Evolutionary conservation across 345 rosid species (phyloP).

Genomic region (Brassica rapa): DNA sequence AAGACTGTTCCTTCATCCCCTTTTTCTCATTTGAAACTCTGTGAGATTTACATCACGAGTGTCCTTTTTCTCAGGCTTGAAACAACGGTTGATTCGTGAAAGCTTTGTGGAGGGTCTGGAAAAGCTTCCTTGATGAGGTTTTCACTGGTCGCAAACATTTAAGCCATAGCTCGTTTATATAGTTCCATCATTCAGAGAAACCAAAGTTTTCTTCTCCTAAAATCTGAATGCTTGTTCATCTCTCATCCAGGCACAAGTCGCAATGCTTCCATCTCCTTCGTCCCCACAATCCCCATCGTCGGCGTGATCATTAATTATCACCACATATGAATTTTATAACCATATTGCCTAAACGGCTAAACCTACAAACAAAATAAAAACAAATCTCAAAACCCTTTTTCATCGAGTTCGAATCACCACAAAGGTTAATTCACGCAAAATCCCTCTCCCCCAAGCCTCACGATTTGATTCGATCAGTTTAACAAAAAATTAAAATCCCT

Average conservation of each 20-base stretch:
- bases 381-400: constrained; percentile 35
- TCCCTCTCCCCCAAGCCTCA: constrained; percentile 5
- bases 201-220: too few species aligned
- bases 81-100: constrained; percentile 39
- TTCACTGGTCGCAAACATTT: constrained; percentile 79
- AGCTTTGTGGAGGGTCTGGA: constrained; percentile 55
- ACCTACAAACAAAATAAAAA: constrained; percentile 55
- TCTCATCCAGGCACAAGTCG: too few species aligned
- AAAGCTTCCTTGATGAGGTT: constrained; percentile 85
- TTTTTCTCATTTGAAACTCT: constrained; percentile 46
- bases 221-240: too few species aligned
- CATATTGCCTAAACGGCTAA: constrained; percentile 70
- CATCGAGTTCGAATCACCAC: background rate
- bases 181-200: too few species aligned
- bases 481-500: too few species aligned
- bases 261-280: constrained; percentile 37
- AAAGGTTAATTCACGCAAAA: background rate
- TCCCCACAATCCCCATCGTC: constrained; percentile 50
- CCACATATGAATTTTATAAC: constrained; percentile 40
- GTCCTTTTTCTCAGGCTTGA: constrained; percentile 42
- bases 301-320: constrained; percentile 46
- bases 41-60: constrained; percentile 40
- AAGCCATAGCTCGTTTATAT: too few species aligned
- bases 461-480: constrained; percentile 10
- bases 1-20: constrained; percentile 41